Evolutionary conservation across 768 basidiomycete species (phyloP).

Genomic region (Russula dissimulans): DNA sequence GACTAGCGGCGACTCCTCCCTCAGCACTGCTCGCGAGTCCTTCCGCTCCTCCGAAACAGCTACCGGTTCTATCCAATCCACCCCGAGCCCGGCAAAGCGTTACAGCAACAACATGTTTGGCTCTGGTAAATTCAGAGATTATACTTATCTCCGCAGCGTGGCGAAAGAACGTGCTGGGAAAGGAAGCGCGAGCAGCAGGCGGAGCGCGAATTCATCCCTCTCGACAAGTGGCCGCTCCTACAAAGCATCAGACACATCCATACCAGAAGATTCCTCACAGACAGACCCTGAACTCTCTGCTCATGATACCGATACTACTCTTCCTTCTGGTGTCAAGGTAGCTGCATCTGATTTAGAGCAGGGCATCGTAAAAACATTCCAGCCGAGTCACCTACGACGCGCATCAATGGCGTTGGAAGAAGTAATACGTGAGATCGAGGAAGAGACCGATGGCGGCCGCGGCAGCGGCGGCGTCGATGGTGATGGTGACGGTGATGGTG

Average conservation of each 20-base stretch:
- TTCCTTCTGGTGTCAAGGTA: slow-evolving; percentile 22
- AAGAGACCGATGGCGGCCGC: slow-evolving; percentile 43
- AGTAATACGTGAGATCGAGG: slow-evolving; percentile 70
- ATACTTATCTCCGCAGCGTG: slow-evolving; percentile 55
- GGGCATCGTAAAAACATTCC: slow-evolving; percentile 41
- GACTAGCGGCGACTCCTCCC: slow-evolving; percentile 20
- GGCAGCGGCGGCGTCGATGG: no score
- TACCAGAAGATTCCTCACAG: slow-evolving; percentile 10
- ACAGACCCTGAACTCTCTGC: slow-evolving; percentile 5
- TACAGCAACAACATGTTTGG: slow-evolving; percentile 85
- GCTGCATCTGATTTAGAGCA: slow-evolving; percentile 29
- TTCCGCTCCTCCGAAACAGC: slow-evolving; percentile 28
- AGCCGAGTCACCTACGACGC: slow-evolving; percentile 44
- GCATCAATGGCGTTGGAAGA: slow-evolving; percentile 69
- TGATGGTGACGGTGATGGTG: slow-evolving; percentile 22
- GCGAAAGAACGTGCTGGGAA: slow-evolving; percentile 28
- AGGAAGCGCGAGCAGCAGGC: slow-evolving; percentile 33
- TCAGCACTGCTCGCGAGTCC: slow-evolving; percentile 11
- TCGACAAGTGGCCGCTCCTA: slow-evolving; percentile 3
- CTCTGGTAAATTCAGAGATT: slow-evolving; percentile 70
- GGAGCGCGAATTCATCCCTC: slow-evolving; percentile 22
- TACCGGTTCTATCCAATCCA: slow-evolving; percentile 30
- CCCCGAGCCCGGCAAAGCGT: slow-evolving; percentile 44
- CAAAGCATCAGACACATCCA: slow-evolving; percentile 8
- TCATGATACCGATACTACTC: slow-evolving; percentile 10